phyloP scores from a whole-genome alignment of 257 asterid genomes.

The Nyctanthes arbortristis region DNA sequence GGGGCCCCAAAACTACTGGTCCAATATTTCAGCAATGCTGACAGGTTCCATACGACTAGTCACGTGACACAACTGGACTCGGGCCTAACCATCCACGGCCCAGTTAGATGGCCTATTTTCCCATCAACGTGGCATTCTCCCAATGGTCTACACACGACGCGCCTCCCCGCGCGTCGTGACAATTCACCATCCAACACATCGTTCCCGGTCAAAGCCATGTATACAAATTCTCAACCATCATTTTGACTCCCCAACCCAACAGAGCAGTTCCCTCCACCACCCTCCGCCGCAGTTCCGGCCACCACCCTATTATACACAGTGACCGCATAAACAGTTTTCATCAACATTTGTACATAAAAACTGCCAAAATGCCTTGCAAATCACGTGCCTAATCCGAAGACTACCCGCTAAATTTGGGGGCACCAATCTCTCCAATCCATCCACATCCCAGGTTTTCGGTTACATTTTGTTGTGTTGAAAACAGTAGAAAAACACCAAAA shows the following conservation, averaged over 20 bases:
- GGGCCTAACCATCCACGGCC: background rate
- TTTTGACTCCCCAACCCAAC: background rate
- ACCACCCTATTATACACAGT: conserved; percentile 11
- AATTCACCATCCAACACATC: background rate
- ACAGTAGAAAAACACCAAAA: background rate
- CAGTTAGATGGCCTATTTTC: background rate
- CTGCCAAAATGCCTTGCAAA: conserved; percentile 9
- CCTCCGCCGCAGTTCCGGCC: conserved; percentile 5
- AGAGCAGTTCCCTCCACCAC: background rate
- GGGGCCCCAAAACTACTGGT: conserved; percentile 29
- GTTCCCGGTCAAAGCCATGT: background rate
- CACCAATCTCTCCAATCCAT: conserved; percentile 33
- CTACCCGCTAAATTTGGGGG: conserved; percentile 45
- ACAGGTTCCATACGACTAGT: conserved; percentile 29
- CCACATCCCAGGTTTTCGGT: conserved; percentile 14
- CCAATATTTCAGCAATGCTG: conserved; percentile 8
- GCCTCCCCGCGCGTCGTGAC: background rate
- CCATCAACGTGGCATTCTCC: background rate
- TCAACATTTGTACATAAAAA: background rate
- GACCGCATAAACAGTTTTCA: background rate
- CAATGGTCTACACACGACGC: background rate
- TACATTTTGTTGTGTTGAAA: conserved; percentile 1
- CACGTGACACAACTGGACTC: conserved; percentile 13
- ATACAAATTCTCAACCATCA: background rate
- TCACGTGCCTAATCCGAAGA: conserved; percentile 28